Conservation (phyloP, 306 rosid genomes). For the Trifolium fragiferum region DNA sequence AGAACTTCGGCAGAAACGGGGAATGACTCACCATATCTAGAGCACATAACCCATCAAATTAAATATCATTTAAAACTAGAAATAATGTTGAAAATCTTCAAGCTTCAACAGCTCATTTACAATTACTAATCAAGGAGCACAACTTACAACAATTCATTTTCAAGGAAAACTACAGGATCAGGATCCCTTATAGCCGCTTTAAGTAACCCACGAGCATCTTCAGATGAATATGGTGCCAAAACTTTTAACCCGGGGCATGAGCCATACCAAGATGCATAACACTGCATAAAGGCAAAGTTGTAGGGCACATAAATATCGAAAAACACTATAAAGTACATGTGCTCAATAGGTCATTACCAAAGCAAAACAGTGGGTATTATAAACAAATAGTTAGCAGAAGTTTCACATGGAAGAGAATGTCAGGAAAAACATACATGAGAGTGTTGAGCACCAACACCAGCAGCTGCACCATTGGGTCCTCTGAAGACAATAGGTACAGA, state of each 20-base stretch:
- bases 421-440: slow-evolving; percentile 72
- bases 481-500: slow-evolving; percentile 93
- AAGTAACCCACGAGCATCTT: slow-evolving; percentile 96
- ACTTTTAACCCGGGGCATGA: slow-evolving; percentile 94
- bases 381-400: slow-evolving; percentile 2
- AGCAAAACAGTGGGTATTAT: slow-evolving; percentile 2
- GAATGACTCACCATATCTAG: slow-evolving; percentile 95
- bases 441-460: slow-evolving; percentile 99
- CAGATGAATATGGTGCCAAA: slow-evolving; percentile 87
- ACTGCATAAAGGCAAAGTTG: slow-evolving; percentile 54
- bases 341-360: slow-evolving; percentile 20
- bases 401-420: slow-evolving; percentile 26
- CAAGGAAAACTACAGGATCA: slow-evolving; percentile 98
- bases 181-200: slow-evolving; percentile 98
- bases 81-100: slow-evolving; percentile 9
- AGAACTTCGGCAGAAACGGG: slow-evolving; percentile 91
- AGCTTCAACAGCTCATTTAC: slow-evolving; percentile 30
- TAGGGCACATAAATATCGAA: not conserved
- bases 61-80: slow-evolving; percentile 18
- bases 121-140: slow-evolving; percentile 27
- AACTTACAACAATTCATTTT: slow-evolving; percentile 94
- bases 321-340: slow-evolving; percentile 17
- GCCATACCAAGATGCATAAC: slow-evolving; percentile 92
- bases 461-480: slow-evolving; percentile 99
- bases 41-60: slow-evolving; percentile 46